Evolutionary conservation across 2,329 filamentous ascomycete genomes (phyloP).

Genomic region (Rhynchosporium agropyri): DNA sequence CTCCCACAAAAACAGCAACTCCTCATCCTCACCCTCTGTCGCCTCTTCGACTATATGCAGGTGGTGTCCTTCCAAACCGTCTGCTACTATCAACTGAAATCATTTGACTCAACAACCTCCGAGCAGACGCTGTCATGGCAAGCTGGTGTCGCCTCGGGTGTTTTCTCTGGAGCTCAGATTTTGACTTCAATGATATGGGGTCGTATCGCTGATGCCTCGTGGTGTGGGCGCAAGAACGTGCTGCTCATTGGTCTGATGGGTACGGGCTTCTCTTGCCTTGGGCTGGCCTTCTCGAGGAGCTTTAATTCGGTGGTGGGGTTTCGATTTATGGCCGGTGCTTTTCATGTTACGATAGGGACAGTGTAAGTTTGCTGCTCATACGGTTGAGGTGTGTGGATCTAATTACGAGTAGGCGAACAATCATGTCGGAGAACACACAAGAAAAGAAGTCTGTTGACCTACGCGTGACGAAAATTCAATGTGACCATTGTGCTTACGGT

Average conservation of each 20-base stretch:
- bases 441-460: too few relatives aligned
- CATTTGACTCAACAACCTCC: constrained; percentile 48
- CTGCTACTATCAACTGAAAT: constrained; percentile 72
- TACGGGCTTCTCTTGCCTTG: constrained; percentile 62
- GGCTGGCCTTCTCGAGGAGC: constrained; percentile 35
- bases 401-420: too few relatives aligned
- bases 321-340: too few relatives aligned
- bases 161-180: constrained; percentile 67
- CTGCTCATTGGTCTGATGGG: constrained; percentile 66
- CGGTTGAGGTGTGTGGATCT: too few relatives aligned
- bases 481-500: too few relatives aligned
- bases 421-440: too few relatives aligned
- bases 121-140: constrained; percentile 59
- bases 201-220: constrained; percentile 54
- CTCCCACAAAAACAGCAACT: constrained; percentile 73
- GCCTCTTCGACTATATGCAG: constrained; percentile 73
- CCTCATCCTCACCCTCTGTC: constrained; percentile 67
- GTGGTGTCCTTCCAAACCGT: constrained; percentile 68
- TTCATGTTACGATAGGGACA: too few relatives aligned
- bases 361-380: too few relatives aligned
- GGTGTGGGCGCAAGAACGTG: constrained; percentile 60
- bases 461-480: too few relatives aligned
- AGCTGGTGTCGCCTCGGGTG: constrained; percentile 67
- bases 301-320: too few relatives aligned
- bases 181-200: constrained; percentile 70